A percentile compares a stretch with the other conserved stretches of the same genome.
phyloP scores from a whole-genome alignment of 805 yeast species.

The Pichia eremophila region DNA sequence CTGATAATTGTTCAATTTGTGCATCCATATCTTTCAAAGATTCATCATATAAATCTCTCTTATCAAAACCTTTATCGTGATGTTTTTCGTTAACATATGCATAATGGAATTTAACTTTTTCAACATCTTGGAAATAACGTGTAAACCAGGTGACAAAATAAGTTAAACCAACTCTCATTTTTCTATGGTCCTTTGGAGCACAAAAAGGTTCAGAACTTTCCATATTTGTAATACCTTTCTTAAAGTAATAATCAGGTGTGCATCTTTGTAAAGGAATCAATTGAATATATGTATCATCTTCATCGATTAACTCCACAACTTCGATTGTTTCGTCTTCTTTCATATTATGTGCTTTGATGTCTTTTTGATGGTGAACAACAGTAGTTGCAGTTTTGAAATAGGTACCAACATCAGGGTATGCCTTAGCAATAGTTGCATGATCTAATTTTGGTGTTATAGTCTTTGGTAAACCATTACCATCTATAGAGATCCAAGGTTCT shows the following conservation, averaged over 20 bases:
- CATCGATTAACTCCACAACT: slow-evolving; percentile 49
- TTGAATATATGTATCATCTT: slow-evolving; percentile 62
- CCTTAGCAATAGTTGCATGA: slow-evolving; percentile 58
- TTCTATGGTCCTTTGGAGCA: slow-evolving; percentile 57
- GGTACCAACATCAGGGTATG: slow-evolving; percentile 64
- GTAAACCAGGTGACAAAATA: slow-evolving; percentile 81
- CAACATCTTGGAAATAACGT: slow-evolving; percentile 48
- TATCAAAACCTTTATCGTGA: slow-evolving; percentile 41
- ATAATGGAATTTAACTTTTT: slow-evolving; percentile 57
- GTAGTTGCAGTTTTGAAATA: slow-evolving; percentile 68
- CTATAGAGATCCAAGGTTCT: slow-evolving; percentile 72
- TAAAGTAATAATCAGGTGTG: slow-evolving; percentile 65
- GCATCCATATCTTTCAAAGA: slow-evolving; percentile 8
- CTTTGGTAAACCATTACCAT: slow-evolving; percentile 70
- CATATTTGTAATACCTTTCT: slow-evolving; percentile 51
- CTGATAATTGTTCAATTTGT: slow-evolving; percentile 13
- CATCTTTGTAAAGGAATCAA: slow-evolving; percentile 78
- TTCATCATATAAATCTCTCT: slow-evolving; percentile 15
- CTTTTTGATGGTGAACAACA: slow-evolving; percentile 44
- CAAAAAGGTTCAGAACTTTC: slow-evolving; percentile 72
- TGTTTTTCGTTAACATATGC: slow-evolving; percentile 52
- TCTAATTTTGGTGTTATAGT: slow-evolving; percentile 71
- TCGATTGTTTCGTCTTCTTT: slow-evolving; percentile 46
- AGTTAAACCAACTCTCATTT: slow-evolving; percentile 48
- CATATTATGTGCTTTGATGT: slow-evolving; percentile 67